Evolutionary conservation across 2,329 filamentous ascomycete genomes (phyloP), one percentile per base, ranked within the genome.

Genomic region (Alternaria consortialis): DNA sequence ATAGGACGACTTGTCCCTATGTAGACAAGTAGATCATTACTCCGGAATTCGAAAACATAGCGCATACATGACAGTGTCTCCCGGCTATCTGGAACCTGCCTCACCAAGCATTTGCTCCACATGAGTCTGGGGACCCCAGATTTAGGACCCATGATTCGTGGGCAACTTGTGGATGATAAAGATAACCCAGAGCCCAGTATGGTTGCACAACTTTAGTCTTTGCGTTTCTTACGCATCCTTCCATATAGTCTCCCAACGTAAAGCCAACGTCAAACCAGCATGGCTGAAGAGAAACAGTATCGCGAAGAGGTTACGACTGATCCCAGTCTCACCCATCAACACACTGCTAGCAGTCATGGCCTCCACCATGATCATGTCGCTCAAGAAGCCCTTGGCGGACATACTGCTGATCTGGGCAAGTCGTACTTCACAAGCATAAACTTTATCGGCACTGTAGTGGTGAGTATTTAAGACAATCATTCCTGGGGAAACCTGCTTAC

Each of bases 391-490:
- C 47, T 75, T 15, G 73, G 73, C 31, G 73, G 73, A 1, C 65
- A 65, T n/a, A 68, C 65, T 7, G 56, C 60, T 7, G 70, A 74
- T 46, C 36, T 76, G 32, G 71, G 71, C 32, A 62, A 63, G 46
- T 65, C 70, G 7, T 76, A 75, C 56, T 76, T 66, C 44, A 62
- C 57, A 4, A 74, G 72, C 42, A 5, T 62, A 1, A 65, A 64
- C 13, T 75, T 76, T 51, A 73, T 75, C 31, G 74, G 74, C 13
- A 76, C 74, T 17, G 69, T 76, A 36, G 63, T 73, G 56, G 71
- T 76, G 54, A 53, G 71, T 66, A 20, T 20, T 3, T 29, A n/a
- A 11, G 13, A 17, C 5, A 4, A n/a, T 13, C 13, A 15, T 15
- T 11, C 1, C 1, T n/a, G 5, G n/a, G 6, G 6, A 12, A 13